A percentile compares a stretch with the other conserved stretches of the same genome.
phyloP scores from a whole-genome alignment of 495 filamentous ascomycete species.

The Aspergillus wentii region DNA sequence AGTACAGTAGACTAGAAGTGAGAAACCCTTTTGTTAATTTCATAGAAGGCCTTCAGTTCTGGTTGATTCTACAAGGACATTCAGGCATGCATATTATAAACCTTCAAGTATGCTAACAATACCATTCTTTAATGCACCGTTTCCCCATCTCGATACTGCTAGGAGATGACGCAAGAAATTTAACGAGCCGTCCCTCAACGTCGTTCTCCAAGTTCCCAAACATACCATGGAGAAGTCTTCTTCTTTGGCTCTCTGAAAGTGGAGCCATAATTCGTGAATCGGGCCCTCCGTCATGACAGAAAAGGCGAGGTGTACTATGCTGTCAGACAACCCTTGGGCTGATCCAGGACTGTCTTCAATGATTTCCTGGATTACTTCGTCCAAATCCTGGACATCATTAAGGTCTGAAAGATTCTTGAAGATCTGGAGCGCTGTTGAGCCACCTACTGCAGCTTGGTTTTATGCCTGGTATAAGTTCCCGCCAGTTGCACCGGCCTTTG shows the following conservation, averaged over 20 bases:
- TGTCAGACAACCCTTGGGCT: neutral
- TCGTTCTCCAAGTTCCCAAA: constrained; percentile 7
- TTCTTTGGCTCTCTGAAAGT: constrained; percentile 3
- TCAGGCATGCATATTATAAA: no score
- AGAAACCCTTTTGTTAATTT: no score
- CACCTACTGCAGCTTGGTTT: constrained; percentile 12
- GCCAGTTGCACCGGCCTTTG: constrained; percentile 10
- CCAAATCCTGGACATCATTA: neutral
- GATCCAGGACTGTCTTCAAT: neutral
- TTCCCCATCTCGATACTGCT: constrained; percentile 6
- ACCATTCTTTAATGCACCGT: constrained; percentile 1
- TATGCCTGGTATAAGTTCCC: constrained; percentile 13
- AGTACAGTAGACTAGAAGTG: no score
- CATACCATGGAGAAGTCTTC: constrained; percentile 8
- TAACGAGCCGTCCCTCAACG: constrained; percentile 5
- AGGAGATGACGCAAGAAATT: constrained; percentile 7
- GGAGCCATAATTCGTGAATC: constrained; percentile 9
- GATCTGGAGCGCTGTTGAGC: constrained; percentile 8
- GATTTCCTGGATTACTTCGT: neutral
- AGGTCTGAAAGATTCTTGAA: constrained; percentile 4
- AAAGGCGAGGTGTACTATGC: constrained; percentile 2
- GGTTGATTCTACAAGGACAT: no score
- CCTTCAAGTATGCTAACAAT: constrained; percentile 2
- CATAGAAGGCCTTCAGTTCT: no score
- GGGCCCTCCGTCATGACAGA: constrained; percentile 10